Conservation (phyloP, 176 grass and related monocot species). For the maize (Zea mays) region DNA sequence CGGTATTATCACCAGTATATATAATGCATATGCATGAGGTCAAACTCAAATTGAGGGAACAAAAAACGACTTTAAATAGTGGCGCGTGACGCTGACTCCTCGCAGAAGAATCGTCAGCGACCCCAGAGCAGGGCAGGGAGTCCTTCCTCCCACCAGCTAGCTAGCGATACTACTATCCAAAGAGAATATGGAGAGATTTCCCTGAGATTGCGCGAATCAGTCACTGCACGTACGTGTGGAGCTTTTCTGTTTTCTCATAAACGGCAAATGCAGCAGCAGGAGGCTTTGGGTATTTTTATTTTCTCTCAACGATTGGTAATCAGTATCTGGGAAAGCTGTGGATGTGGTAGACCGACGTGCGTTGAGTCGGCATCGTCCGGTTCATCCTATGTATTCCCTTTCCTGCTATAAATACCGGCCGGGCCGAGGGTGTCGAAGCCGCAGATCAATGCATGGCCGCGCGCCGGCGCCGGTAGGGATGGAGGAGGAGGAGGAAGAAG, state of each 20-base stretch:
- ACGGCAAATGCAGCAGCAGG: slow-evolving; percentile 21
- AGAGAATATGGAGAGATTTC: slow-evolving; percentile 51
- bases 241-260: slow-evolving; percentile 4
- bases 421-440: background rate
- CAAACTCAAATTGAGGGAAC: slow-evolving; percentile 43
- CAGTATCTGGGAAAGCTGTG: slow-evolving; percentile 14
- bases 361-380: background rate
- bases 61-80: slow-evolving; percentile 47
- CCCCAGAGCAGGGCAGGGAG: background rate
- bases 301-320: background rate
- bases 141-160: background rate
- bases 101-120: slow-evolving; percentile 6
- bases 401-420: slow-evolving; percentile 35
- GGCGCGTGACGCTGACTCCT: slow-evolving; percentile 33
- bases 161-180: background rate
- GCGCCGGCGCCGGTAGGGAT: background rate
- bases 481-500: slow-evolving; percentile 29
- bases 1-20: background rate
- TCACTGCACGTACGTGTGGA: background rate
- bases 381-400: background rate
- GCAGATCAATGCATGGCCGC: background rate
- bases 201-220: slow-evolving; percentile 32
- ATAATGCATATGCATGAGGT: background rate
- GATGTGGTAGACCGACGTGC: slow-evolving; percentile 13
- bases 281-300: background rate